Base-by-base conservation (phyloP, 1,139 yeast species). In the Debaryomyces udenii region DNA sequence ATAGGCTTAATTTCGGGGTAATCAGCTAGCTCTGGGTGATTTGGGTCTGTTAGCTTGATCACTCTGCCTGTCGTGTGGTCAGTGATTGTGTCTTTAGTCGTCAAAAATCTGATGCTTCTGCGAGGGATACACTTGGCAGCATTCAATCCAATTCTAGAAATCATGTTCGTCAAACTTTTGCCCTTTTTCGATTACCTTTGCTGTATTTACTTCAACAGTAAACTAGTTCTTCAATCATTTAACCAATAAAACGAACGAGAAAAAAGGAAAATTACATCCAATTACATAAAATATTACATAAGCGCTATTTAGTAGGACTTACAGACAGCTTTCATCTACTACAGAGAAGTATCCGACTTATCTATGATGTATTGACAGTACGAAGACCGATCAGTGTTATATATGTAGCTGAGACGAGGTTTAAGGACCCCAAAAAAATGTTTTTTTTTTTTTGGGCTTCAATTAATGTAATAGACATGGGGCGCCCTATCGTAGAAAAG, bases 1-100 rank as follows among this genome's bases (percentile, higher is more conserved):
- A 72, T 74, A 38, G 71, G 72, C 38, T 43, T 44, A 18, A 68
- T 68, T 50, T 68, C 62, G 36, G 70, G 72, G 55, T 71, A 73
- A 53, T 72, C 77, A 10, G 72, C 78, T 44, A 64, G 54, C 56
- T 72, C 76, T 33, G 78, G 78, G 45, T 59, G 68, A 43, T 52
- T 55, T 35, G 78, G 76, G 56, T 73, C 77, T 22, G 74, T 62
- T 54, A 73, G 68, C 31, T 58, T 62, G 51, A 73, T 70, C 37
- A 66, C 64, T 53, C 62, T 63, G 23, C 76, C 76, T 36, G 66
- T 67, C 41, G 61, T 51, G 44, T 70, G 74, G 55, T 73, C 78
- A 33, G 68, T 64, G 49, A 73, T 68, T 36, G 74, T 62, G 34
- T 60, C 62, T 36, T 61, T 49, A 33, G 75, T 67, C 41, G 76